Percentiles rank a stretch among this genome's conserved stretches.
Conservation (phyloP, 1,284 basidiomycete species). For the Gymnopus androsaceus region DNA sequence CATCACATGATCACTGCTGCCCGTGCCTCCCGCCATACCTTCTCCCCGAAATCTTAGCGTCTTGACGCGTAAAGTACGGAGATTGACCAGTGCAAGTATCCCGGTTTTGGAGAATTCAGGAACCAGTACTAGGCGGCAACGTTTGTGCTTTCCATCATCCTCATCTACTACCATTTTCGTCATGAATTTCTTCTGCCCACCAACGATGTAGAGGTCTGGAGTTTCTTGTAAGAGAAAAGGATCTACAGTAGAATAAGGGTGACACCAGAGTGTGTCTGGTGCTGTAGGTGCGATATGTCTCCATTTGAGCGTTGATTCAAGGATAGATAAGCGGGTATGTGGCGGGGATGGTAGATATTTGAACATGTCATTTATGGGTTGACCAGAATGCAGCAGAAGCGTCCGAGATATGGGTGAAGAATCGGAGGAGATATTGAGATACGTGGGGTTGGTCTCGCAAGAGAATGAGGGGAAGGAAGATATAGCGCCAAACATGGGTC, state of each 20-base stretch:
- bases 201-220: conserved; percentile 91
- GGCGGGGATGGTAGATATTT: conserved; percentile 82
- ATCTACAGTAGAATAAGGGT: conserved; percentile 87
- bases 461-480: conserved; percentile 66
- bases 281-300: conserved; percentile 96
- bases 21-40: conserved; percentile 35
- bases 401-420: conserved; percentile 40
- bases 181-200: conserved; percentile 85
- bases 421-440: conserved; percentile 60
- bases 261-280: conserved; percentile 98
- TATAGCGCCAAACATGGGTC: conserved; percentile 84
- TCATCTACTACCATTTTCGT: conserved; percentile 64
- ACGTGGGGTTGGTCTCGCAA: conserved; percentile 90
- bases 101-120: conserved; percentile 81
- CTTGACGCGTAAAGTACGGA: conserved; percentile 53
- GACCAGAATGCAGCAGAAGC: conserved; percentile 85
- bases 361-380: conserved; percentile 93
- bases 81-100: conserved; percentile 56
- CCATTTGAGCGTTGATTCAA: conserved; percentile 86
- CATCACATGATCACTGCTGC: conserved; percentile 7
- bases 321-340: conserved; percentile 70
- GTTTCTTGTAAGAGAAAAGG: conserved; percentile 87
- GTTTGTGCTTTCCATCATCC: conserved; percentile 35
- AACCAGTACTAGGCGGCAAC: conserved; percentile 79
- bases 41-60: conserved; percentile 43